Evolutionary conservation across 768 basidiomycete species (phyloP).

Genomic region (Agaricus subrufescens): DNA sequence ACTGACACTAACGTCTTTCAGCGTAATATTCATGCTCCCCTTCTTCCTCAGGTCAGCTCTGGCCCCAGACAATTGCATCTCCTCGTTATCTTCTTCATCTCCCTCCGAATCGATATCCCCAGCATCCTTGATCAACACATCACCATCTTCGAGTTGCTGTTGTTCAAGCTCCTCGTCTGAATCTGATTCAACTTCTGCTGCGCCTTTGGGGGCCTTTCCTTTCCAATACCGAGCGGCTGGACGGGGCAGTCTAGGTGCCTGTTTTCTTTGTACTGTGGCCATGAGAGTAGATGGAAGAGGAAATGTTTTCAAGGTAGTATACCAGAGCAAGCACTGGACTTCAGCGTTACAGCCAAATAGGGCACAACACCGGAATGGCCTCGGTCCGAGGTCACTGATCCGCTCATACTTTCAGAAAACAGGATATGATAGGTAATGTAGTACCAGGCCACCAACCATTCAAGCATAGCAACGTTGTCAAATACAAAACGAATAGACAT

Average conservation of each 20-base stretch:
- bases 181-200: constrained; percentile 53
- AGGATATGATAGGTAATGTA: neutral
- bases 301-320: too few relatives aligned
- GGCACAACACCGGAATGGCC: constrained; percentile 2
- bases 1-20: constrained; percentile 80
- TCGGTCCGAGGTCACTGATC: neutral
- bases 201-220: constrained; percentile 83
- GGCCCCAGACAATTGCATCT: constrained; percentile 28
- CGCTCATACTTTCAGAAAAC: neutral
- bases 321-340: neutral
- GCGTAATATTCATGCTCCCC: constrained; percentile 65
- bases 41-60: constrained; percentile 26
- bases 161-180: constrained; percentile 56
- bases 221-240: constrained; percentile 89
- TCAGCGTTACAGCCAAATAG: constrained; percentile 1
- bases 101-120: constrained; percentile 36
- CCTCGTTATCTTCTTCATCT: constrained; percentile 34
- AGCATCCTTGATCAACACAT: constrained; percentile 57
- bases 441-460: too few relatives aligned
- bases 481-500: too few relatives aligned
- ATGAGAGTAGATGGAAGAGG: neutral
- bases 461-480: too few relatives aligned
- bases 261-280: constrained; percentile 45
- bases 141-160: constrained; percentile 39
- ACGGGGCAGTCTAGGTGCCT: constrained; percentile 70